These are phyloP conservation scores for Myxozyma mucilagina DNA, from an alignment of 805 yeast genomes.

Conservation along the genomic window DNA sequence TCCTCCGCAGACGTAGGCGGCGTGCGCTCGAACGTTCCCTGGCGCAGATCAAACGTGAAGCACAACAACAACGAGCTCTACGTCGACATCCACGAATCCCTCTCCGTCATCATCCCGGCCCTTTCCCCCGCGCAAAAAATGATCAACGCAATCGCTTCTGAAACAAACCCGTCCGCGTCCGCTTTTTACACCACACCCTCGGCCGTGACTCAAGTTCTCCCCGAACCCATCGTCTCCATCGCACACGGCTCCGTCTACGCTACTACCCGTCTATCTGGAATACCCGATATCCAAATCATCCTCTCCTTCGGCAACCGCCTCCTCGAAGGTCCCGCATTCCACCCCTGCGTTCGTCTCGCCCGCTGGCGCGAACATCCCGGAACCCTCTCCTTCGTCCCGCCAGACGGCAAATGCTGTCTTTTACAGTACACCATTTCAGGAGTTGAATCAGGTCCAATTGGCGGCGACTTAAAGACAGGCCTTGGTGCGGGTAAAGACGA, in stretches of 20 bases:
- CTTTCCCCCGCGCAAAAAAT: slow-evolving; percentile 23
- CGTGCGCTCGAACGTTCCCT: slow-evolving; percentile 53
- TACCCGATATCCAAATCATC: slow-evolving; percentile 66
- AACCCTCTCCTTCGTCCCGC: slow-evolving; percentile 71
- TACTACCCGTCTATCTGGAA: slow-evolving; percentile 71
- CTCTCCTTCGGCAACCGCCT: slow-evolving; percentile 41
- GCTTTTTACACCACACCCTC: slow-evolving; percentile 36
- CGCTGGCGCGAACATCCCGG: slow-evolving; percentile 54
- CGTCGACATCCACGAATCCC: slow-evolving; percentile 72
- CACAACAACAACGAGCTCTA: slow-evolving; percentile 81
- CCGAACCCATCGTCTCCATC: slow-evolving; percentile 36
- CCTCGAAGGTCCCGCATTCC: slow-evolving; percentile 56
- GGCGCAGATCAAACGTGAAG: slow-evolving; percentile 74
- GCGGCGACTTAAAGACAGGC: slow-evolving; percentile 54
- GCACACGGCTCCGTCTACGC: slow-evolving; percentile 66
- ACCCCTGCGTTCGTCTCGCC: slow-evolving; percentile 61
- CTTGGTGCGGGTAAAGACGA: slow-evolving; percentile 56
- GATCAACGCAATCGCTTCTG: slow-evolving; percentile 13
- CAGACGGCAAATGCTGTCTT: slow-evolving; percentile 64
- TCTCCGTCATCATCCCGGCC: slow-evolving; percentile 31
- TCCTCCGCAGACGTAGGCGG: slow-evolving; percentile 16
- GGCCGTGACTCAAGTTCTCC: slow-evolving; percentile 21
- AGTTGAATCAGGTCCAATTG: slow-evolving; percentile 53
- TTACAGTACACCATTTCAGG: slow-evolving; percentile 48
- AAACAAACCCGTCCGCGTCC: slow-evolving; percentile 15